phyloP scores from a whole-genome alignment of 73 alveolate species.

The Paraurostyla sp. region DNA sequence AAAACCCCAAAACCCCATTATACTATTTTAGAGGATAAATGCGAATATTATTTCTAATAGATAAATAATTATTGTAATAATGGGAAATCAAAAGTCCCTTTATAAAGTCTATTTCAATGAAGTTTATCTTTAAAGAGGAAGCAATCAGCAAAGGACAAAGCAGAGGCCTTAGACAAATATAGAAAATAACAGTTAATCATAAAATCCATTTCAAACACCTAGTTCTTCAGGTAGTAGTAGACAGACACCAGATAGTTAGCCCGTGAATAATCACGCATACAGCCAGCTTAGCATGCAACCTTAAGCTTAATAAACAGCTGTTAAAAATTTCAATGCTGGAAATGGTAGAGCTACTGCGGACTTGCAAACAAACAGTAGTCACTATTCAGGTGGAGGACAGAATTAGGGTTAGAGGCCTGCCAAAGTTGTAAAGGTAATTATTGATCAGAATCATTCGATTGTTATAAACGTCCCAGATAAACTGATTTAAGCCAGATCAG shows the following conservation, averaged over 20 bases:
- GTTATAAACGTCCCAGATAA: conserved; percentile 22
- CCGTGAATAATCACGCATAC: background rate
- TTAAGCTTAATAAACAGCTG: background rate
- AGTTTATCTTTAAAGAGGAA: conserved; percentile 15
- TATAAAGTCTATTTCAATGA: conserved; percentile 46
- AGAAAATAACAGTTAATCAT: background rate
- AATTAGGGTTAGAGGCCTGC: background rate
- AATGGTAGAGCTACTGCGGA: conserved; percentile 38
- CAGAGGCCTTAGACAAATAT: conserved; percentile 6
- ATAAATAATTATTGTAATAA: conserved; percentile 41
- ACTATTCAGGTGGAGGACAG: background rate
- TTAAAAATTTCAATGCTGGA: conserved; percentile 16
- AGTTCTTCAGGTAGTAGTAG: conserved; percentile 44
- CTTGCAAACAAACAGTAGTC: background rate
- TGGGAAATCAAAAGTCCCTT: conserved; percentile 57
- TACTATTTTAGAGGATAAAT: background rate
- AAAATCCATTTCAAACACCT: background rate
- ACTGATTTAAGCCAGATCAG: conserved; percentile 4
- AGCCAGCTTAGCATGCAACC: background rate
- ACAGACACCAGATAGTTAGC: conserved; percentile 24
- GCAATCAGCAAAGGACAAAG: background rate
- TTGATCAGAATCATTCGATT: background rate
- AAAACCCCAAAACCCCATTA: conserved; percentile 47
- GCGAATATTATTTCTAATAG: background rate
- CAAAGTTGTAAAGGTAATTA: background rate